A percentile compares a stretch with the other conserved stretches of the same genome.
Evolutionary conservation across 306 rosid genomes (phyloP).

Genomic region (Astragalus membranaceus): DNA sequence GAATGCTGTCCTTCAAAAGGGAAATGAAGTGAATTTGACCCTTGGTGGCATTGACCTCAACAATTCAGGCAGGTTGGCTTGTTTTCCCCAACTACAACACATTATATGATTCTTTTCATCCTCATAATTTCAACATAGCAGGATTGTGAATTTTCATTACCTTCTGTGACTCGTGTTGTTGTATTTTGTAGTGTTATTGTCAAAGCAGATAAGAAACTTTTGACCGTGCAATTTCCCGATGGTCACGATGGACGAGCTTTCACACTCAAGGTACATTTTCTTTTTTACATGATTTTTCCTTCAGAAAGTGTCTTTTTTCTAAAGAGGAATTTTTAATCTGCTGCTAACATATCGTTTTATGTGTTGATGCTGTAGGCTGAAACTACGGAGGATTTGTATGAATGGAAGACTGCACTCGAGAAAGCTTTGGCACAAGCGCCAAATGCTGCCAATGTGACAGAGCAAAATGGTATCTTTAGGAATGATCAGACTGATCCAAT

Average conservation of each 20-base stretch:
- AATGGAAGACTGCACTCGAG: conserved; percentile 96
- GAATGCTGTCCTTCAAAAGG: conserved; percentile 70
- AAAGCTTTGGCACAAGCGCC: conserved; percentile 86
- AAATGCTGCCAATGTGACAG: conserved; percentile 35
- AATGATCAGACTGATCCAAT: conserved; percentile 55
- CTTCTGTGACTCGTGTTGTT: conserved; percentile 16
- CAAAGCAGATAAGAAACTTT: conserved; percentile 89
- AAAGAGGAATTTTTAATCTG: background rate
- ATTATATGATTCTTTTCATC: background rate
- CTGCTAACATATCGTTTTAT: conserved; percentile 24
- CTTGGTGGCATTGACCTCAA: conserved; percentile 99
- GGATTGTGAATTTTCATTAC: conserved; percentile 26
- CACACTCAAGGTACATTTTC: conserved; percentile 79
- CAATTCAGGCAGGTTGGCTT: conserved; percentile 99
- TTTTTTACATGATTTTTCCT: no score
- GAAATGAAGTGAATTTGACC: conserved; percentile 87
- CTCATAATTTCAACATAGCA: background rate
- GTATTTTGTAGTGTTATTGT: conserved; percentile 71
- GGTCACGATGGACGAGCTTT: conserved; percentile 93
- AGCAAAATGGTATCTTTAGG: conserved; percentile 75
- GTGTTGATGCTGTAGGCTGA: conserved; percentile 64
- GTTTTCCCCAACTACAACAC: conserved; percentile 24
- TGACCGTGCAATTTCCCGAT: conserved; percentile 92
- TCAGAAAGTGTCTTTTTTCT: no score
- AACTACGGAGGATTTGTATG: conserved; percentile 75